A percentile compares a stretch with the other conserved stretches of the same genome.
phyloP scores from a whole-genome alignment of 306 rosid species.

The Castanospermum australe region DNA sequence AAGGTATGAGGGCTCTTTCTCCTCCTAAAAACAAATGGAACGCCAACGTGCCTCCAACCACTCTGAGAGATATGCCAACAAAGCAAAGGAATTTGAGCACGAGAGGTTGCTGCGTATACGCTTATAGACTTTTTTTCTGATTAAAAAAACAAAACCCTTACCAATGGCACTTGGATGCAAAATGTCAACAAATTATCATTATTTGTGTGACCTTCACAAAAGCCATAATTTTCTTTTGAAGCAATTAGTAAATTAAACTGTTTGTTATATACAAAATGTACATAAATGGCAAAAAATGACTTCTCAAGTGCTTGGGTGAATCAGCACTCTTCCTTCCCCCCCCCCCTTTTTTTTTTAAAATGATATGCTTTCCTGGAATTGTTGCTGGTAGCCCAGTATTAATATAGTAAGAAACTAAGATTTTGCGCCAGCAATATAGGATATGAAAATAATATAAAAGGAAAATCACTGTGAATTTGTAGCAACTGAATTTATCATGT shows the following conservation, averaged over 20 bases:
- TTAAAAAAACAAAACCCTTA: not conserved
- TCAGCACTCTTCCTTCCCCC: too few relatives aligned
- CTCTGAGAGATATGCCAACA: constrained; percentile 22
- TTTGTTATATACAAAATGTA: not conserved
- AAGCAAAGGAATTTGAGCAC: not conserved
- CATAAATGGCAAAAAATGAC: not conserved
- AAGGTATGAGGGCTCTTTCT: not conserved
- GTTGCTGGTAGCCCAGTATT: too few relatives aligned
- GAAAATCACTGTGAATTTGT: not conserved
- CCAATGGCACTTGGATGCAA: not conserved
- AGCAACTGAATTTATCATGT: not conserved
- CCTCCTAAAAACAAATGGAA: constrained; percentile 14
- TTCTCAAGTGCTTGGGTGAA: not conserved
- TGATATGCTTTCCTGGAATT: too few relatives aligned
- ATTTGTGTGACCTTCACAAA: not conserved
- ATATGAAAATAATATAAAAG: not conserved
- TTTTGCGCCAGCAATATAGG: not conserved
- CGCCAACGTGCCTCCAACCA: constrained; percentile 53
- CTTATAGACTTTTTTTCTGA: not conserved
- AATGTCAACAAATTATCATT: not conserved
- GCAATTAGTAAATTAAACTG: not conserved
- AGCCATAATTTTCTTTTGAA: not conserved
- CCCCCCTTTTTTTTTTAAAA: too few relatives aligned
- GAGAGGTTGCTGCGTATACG: not conserved
- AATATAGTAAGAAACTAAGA: too few relatives aligned